Evolutionary conservation across 1,284 basidiomycete genomes (phyloP).

Genomic region (Ustilago bromivora): DNA sequence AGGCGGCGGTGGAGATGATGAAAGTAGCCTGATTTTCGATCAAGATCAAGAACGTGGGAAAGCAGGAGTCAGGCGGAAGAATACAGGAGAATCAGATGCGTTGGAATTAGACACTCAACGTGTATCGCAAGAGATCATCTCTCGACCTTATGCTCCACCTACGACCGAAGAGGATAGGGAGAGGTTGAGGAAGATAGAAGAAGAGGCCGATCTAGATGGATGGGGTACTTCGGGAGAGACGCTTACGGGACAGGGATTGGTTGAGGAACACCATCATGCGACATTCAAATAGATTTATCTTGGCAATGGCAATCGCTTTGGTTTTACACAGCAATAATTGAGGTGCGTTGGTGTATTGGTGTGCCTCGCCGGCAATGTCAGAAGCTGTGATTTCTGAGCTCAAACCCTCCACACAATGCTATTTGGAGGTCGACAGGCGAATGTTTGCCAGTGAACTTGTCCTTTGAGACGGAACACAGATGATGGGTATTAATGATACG

Average conservation of each 20-base stretch:
- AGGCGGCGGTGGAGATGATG: slow-evolving; percentile 23
- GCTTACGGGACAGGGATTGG: slow-evolving; percentile 44
- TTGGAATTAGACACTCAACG: slow-evolving; percentile 47
- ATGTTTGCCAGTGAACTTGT: too few relatives aligned
- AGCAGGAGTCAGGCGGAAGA: slow-evolving; percentile 10
- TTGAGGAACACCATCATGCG: slow-evolving; percentile 39
- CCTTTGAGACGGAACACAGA: too few relatives aligned
- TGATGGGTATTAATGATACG: too few relatives aligned
- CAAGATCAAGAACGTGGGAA: slow-evolving; percentile 31
- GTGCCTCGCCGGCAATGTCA: too few relatives aligned
- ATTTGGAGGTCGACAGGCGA: too few relatives aligned
- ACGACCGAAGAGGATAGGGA: slow-evolving; percentile 34
- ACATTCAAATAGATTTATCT: neutral
- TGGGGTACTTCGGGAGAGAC: slow-evolving; percentile 46
- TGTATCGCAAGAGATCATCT: slow-evolving; percentile 40
- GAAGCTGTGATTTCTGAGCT: too few relatives aligned
- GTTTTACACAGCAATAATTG: neutral
- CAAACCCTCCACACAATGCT: too few relatives aligned
- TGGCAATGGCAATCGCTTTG: neutral
- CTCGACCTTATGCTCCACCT: slow-evolving; percentile 1
- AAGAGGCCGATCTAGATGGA: slow-evolving; percentile 56
- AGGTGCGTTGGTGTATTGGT: neutral
- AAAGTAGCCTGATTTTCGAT: slow-evolving; percentile 39
- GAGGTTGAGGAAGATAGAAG: slow-evolving; percentile 45
- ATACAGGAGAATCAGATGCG: slow-evolving; percentile 44